Evolutionary conservation across 306 rosid species (phyloP).

Genomic region (Castanea sativa): DNA sequence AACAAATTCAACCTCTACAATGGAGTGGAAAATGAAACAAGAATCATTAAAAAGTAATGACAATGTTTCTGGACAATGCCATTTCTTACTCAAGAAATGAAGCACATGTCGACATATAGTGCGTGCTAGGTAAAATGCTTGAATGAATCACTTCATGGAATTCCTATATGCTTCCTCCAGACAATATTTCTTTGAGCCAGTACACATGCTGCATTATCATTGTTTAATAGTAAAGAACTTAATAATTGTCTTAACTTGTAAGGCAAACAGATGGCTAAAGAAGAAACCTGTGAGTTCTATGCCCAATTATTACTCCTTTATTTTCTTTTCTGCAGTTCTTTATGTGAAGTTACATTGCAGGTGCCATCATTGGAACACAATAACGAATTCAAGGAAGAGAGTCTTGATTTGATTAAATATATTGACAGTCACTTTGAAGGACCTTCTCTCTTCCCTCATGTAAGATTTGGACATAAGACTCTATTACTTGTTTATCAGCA

Average conservation of each 20-base stretch:
- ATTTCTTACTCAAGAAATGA: neutral
- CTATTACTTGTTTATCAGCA: neutral
- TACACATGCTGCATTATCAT: neutral
- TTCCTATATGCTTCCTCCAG: neutral
- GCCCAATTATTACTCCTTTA: neutral
- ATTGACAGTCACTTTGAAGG: slow-evolving; percentile 55
- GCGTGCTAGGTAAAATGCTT: neutral
- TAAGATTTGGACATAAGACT: slow-evolving; percentile 29
- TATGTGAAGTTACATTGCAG: slow-evolving; percentile 9
- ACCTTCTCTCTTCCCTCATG: slow-evolving; percentile 66
- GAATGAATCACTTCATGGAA: neutral
- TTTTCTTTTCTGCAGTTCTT: neutral
- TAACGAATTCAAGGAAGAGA: slow-evolving; percentile 61
- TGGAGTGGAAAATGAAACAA: neutral
- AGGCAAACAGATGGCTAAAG: neutral
- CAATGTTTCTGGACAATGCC: neutral
- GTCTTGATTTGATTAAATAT: slow-evolving; percentile 67
- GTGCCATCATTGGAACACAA: slow-evolving; percentile 69
- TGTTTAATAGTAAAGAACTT: neutral
- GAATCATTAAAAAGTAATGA: neutral
- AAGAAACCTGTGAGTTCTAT: neutral
- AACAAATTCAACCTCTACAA: neutral
- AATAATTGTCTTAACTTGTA: neutral
- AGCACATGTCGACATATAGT: neutral
- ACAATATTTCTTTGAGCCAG: neutral